Conservation (phyloP, 257 asterid species). For the Forsythia suspensa region DNA sequence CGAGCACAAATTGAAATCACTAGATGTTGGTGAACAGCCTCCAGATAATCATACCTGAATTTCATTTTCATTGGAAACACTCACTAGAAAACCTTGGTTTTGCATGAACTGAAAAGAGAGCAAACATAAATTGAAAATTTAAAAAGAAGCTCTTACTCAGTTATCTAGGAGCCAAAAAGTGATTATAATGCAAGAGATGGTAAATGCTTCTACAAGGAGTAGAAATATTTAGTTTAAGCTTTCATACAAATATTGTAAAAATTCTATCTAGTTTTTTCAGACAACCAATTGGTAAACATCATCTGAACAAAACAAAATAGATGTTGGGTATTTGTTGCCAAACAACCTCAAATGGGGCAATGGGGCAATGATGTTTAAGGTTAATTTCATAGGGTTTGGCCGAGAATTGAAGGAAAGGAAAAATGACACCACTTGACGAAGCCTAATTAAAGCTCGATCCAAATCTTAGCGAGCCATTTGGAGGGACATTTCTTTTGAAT, state of each 20-base stretch:
- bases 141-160: slow-evolving; percentile 2
- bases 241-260: not conserved
- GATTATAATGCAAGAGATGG: not conserved
- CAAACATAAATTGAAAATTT: slow-evolving; percentile 15
- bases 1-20: slow-evolving; percentile 8
- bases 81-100: slow-evolving; percentile 90
- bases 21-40: slow-evolving; percentile 10
- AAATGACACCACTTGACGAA: too few relatives aligned
- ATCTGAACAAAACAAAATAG: not conserved
- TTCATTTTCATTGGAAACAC: slow-evolving; percentile 84
- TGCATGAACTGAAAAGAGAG: slow-evolving; percentile 73
- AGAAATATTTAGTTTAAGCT: not conserved
- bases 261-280: not conserved
- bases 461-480: too few relatives aligned
- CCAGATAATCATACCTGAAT: slow-evolving; percentile 62
- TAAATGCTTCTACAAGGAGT: slow-evolving; percentile 2
- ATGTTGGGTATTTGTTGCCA: too few relatives aligned
- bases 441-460: too few relatives aligned
- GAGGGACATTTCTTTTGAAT: too few relatives aligned
- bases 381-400: too few relatives aligned
- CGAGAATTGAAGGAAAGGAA: too few relatives aligned
- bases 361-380: too few relatives aligned
- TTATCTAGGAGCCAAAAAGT: slow-evolving; percentile 5
- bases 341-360: too few relatives aligned
- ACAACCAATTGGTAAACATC: not conserved